phyloP scores from a whole-genome alignment of 2,329 filamentous ascomycete species.

The Clarireedia paspali region DNA sequence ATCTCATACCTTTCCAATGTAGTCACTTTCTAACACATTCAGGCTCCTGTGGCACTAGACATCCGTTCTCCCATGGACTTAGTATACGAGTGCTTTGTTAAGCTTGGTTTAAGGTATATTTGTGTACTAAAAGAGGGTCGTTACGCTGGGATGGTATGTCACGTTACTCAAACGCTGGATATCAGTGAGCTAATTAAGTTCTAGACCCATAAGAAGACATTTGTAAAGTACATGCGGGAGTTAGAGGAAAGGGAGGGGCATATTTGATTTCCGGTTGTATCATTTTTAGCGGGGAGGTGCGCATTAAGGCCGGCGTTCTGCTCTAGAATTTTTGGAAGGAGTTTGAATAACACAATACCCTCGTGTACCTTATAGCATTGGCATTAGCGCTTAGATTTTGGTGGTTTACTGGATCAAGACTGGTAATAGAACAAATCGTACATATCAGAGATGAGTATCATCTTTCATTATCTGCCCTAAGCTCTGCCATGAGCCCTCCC shows the following conservation, averaged over 20 bases:
- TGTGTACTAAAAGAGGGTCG: constrained; percentile 79
- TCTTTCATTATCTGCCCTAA: constrained; percentile 68
- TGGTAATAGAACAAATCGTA: constrained; percentile 2
- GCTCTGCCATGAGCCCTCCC: constrained; percentile 69
- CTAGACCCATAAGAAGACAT: constrained; percentile 88
- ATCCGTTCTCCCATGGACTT: constrained; percentile 87
- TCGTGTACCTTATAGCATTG: constrained; percentile 7
- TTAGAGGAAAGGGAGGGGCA: constrained; percentile 48
- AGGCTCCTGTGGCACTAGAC: constrained; percentile 81
- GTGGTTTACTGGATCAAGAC: not conserved
- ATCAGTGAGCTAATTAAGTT: constrained; percentile 9
- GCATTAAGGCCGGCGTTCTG: constrained; percentile 9
- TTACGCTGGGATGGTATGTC: constrained; percentile 74
- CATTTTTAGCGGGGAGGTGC: constrained; percentile 1
- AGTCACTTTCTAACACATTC: constrained; percentile 4
- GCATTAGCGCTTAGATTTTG: not conserved
- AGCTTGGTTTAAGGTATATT: constrained; percentile 85
- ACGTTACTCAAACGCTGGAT: not conserved
- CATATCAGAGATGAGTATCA: constrained; percentile 39
- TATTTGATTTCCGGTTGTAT: constrained; percentile 1
- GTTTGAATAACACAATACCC: constrained; percentile 9
- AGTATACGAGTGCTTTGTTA: constrained; percentile 94
- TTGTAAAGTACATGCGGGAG: constrained; percentile 89
- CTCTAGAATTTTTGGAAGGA: constrained; percentile 6
- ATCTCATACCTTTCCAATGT: not conserved